phyloP scores from a whole-genome alignment of 2,329 filamentous ascomycete species.

The Diaporthe aspalathi region DNA sequence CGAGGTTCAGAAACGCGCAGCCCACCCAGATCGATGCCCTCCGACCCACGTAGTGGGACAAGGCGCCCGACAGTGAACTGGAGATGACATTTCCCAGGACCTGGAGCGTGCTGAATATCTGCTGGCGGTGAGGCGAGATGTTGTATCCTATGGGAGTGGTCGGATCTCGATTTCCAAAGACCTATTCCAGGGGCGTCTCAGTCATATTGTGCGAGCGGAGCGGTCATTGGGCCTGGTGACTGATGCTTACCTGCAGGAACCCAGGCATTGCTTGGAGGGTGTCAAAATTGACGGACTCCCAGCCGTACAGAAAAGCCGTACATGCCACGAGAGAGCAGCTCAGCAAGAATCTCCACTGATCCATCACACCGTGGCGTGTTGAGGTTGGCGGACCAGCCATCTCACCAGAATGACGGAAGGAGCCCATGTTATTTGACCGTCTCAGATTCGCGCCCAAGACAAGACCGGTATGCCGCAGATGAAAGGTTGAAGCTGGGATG shows the following conservation, averaged over 20 bases:
- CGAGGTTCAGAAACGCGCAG: neutral
- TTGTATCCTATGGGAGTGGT: constrained; percentile 16
- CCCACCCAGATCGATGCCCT: constrained; percentile 20
- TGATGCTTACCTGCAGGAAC: neutral
- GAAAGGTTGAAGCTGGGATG: neutral
- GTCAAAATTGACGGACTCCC: neutral
- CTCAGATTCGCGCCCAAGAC: no score
- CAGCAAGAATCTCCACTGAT: constrained; percentile 9
- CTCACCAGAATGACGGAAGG: neutral
- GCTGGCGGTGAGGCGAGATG: constrained; percentile 14
- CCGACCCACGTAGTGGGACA: neutral
- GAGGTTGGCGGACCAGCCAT: neutral
- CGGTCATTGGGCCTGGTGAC: rapidly evolving
- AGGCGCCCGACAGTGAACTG: neutral
- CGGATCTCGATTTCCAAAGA: constrained; percentile 11
- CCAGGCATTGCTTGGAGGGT: constrained; percentile 22
- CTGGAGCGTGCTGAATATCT: neutral
- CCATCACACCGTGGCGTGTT: neutral
- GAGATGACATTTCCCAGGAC: neutral
- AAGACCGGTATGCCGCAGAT: neutral
- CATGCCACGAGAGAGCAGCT: constrained; percentile 3
- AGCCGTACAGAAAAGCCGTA: constrained; percentile 9
- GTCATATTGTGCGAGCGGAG: neutral
- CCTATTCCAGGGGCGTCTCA: neutral
- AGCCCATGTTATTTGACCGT: neutral